Base-by-base conservation (phyloP, 495 filamentous ascomycete species). In the Chaetomidium leptoderma region DNA sequence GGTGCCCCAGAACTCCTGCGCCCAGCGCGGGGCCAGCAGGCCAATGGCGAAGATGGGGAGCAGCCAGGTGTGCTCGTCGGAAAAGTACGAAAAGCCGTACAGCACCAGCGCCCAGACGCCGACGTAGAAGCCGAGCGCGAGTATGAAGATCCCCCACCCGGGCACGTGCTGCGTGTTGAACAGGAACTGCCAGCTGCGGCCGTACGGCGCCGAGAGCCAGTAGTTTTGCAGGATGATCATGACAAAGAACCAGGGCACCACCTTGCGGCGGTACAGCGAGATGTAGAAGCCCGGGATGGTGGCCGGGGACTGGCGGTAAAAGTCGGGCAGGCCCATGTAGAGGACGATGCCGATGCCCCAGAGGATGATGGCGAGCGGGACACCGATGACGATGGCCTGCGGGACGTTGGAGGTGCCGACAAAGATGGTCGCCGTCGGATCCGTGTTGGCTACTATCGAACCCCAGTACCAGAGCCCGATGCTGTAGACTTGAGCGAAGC, bases 391-490 rank as follows among this genome's bases (percentile, higher is more conserved):
- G 24, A 81, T 68, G 48, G 79, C 68, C 44, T 66, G 63, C 9
- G 70, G 73, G 7, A 73, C 65, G 17, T 58, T 61, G 44, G 64
- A 62, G 47, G 48, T 58, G 35, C 57, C 63, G 19, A 70, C 55
- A 54, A 64, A 66, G 13, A 61, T 46, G 32, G 63, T 66, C 23
- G 45, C 40, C 3, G 68, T 70, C 16, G 63, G 63, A 46, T 64
- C 59, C 17, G 46, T 33, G 48, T 66, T 60, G 30, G 75, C 68
- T 30, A 79, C 64, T 44, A 71, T 66, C 35, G 70, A 72, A 19
- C 83, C 85, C 85, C 85, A 87, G 68, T 78, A 86, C 84, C 84
- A 88, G 17, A 88, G 76, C n/a, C 72, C 74, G 6, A 79, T 77
- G 58, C 81, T 76, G 70, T 86, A 87, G 43, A 86, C 70, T 57